These are phyloP conservation scores for Aspergillus pseudoterreus DNA, from an alignment of 2,329 filamentous ascomycete species.

Conservation along the genomic window DNA sequence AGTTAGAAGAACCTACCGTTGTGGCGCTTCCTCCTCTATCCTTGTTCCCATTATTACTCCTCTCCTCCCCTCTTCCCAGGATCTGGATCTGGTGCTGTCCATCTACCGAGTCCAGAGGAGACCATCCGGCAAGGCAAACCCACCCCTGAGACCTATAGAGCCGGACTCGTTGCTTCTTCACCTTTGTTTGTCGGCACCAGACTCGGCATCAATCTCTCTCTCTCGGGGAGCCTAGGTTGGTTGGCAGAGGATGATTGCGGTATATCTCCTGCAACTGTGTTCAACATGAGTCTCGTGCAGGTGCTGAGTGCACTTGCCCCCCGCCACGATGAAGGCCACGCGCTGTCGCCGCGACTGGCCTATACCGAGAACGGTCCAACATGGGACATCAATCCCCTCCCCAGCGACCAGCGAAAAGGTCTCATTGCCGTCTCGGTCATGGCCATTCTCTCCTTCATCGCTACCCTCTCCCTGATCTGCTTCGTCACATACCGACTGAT, in stretches of 20 bases:
- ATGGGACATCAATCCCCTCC: conserved; percentile 33
- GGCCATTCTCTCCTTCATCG: conserved; percentile 46
- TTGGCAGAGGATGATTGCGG: conserved; percentile 10
- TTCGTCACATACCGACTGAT: conserved; percentile 53
- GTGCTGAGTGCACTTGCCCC: conserved; percentile 13
- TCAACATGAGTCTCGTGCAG: conserved; percentile 15
- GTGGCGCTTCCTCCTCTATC: background rate
- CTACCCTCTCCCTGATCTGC: conserved; percentile 40
- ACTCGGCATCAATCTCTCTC: too few species aligned
- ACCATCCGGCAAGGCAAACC: background rate
- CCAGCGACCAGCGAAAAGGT: conserved; percentile 33
- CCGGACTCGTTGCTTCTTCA: too few species aligned
- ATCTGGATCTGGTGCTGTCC: background rate
- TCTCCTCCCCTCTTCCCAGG: conserved; percentile 4
- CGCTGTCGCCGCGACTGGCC: conserved; percentile 20
- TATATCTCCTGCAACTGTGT: background rate
- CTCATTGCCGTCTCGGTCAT: conserved; percentile 47
- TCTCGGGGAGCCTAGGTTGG: too few species aligned
- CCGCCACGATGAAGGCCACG: conserved; percentile 11
- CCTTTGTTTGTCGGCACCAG: too few species aligned
- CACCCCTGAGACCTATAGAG: background rate
- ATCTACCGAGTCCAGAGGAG: background rate
- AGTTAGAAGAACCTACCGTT: conserved; percentile 1
- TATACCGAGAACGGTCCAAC: conserved; percentile 10
- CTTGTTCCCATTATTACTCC: background rate